phyloP scores from a whole-genome alignment of 768 basidiomycete species.

The Naganishia antarctica region DNA sequence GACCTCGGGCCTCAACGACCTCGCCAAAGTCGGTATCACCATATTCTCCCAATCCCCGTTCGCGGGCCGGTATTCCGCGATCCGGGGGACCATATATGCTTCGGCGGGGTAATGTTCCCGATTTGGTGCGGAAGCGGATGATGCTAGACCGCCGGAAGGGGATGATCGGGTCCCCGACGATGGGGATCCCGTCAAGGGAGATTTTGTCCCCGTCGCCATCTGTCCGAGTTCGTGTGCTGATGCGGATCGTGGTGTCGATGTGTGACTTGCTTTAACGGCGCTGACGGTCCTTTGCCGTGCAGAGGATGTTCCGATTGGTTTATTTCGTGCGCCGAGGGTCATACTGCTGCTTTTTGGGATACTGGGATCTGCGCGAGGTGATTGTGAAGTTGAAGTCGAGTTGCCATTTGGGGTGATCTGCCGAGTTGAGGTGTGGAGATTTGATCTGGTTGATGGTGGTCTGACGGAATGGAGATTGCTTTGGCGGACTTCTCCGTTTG shows the following conservation, averaged over 20 bases:
- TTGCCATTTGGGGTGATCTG: neutral
- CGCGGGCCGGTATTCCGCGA: neutral
- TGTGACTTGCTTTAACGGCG: neutral
- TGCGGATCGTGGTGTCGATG: neutral
- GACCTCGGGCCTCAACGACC: neutral
- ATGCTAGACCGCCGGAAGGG: neutral
- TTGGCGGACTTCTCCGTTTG: neutral
- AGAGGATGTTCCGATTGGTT: neutral
- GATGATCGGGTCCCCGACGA: neutral
- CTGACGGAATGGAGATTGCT: neutral
- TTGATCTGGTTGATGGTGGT: neutral
- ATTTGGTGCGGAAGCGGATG: neutral
- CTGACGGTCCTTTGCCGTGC: neutral
- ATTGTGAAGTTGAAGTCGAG: no score
- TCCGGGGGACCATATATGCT: conserved; percentile 13
- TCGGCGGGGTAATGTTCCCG: conserved; percentile 9
- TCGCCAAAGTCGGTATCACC: conserved; percentile 9
- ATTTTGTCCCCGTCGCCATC: neutral
- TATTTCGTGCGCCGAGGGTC: neutral
- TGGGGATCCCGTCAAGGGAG: neutral
- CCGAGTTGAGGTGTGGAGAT: neutral
- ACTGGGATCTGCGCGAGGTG: neutral
- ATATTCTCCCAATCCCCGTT: conserved; percentile 14
- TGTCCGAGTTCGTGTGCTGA: neutral
- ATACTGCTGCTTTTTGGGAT: neutral